Evolutionary conservation across 1,139 yeast genomes (phyloP).

Genomic region (Lodderomyces theae): DNA sequence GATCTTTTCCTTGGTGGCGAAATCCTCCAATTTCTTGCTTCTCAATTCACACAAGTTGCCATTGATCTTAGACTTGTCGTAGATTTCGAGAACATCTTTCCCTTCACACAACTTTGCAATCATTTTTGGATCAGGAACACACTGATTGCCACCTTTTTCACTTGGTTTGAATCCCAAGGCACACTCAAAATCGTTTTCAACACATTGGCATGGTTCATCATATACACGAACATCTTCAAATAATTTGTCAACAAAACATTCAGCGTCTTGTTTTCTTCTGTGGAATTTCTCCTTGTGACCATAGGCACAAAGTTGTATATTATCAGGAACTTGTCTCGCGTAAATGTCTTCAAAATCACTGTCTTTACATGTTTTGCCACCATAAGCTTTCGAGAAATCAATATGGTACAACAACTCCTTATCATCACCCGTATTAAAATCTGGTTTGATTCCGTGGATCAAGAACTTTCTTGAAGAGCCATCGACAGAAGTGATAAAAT

Average conservation of each 20-base stretch:
- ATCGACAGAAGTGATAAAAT: slow-evolving; percentile 63
- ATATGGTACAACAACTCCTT: slow-evolving; percentile 36
- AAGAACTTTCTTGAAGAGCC: slow-evolving; percentile 66
- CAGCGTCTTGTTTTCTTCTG: slow-evolving; percentile 66
- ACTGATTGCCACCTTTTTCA: slow-evolving; percentile 37
- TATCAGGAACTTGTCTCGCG: slow-evolving; percentile 48
- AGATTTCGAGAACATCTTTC: slow-evolving; percentile 23
- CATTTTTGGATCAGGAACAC: slow-evolving; percentile 50
- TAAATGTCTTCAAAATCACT: slow-evolving; percentile 69
- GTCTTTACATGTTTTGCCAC: slow-evolving; percentile 46
- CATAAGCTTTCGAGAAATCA: slow-evolving; percentile 62
- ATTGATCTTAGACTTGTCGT: slow-evolving; percentile 42
- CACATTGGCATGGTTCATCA: slow-evolving; percentile 66
- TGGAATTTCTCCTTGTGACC: slow-evolving; percentile 69
- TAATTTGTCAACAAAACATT: slow-evolving; percentile 64
- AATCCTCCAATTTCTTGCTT: slow-evolving; percentile 22
- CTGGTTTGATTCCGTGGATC: slow-evolving; percentile 38
- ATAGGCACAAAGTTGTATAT: slow-evolving; percentile 61
- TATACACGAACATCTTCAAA: slow-evolving; percentile 57
- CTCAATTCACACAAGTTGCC: slow-evolving; percentile 50
- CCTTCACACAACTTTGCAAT: slow-evolving; percentile 27
- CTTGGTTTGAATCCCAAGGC: slow-evolving; percentile 50
- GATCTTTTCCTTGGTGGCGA: slow-evolving; percentile 24
- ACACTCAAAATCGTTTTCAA: slow-evolving; percentile 71
- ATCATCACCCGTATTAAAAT: neutral